Conservation (phyloP, 495 filamentous ascomycete species). For the Talaromyces wortmannii region DNA sequence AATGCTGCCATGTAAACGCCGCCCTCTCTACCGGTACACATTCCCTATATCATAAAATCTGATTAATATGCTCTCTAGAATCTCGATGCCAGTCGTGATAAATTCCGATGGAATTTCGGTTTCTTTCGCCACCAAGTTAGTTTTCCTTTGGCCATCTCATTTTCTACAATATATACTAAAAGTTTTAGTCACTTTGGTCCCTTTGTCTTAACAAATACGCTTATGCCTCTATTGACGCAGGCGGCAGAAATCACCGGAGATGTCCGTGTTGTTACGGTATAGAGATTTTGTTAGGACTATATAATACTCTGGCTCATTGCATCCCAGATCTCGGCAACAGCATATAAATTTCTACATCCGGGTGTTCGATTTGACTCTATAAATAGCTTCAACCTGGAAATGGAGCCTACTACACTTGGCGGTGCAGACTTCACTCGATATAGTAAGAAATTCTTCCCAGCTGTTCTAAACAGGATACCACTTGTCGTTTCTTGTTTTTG, state of each 20-base stretch:
- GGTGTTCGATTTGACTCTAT: background rate
- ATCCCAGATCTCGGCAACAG: background rate
- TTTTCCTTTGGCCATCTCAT: background rate
- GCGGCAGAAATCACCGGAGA: background rate
- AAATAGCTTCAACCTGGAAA: background rate
- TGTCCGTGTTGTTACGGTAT: background rate
- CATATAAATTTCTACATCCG: background rate
- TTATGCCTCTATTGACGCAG: background rate
- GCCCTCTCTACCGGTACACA: background rate
- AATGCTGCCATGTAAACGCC: background rate
- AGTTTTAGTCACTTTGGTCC: background rate
- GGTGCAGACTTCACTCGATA: background rate
- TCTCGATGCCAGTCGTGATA: background rate
- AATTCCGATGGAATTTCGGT: background rate
- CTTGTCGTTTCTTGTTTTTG: too few relatives aligned
- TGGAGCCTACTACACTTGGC: background rate
- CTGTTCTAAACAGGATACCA: background rate
- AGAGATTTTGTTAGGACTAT: background rate
- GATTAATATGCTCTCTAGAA: background rate
- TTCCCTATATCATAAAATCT: background rate
- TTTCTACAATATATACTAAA: background rate
- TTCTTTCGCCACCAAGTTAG: background rate
- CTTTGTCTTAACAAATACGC: background rate
- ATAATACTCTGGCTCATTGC: background rate
- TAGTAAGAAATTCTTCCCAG: background rate